A percentile compares a stretch with the other conserved stretches of the same genome.
Conservation (phyloP, 73 alveolate genomes). For the Tetrahymena malaccensis region DNA sequence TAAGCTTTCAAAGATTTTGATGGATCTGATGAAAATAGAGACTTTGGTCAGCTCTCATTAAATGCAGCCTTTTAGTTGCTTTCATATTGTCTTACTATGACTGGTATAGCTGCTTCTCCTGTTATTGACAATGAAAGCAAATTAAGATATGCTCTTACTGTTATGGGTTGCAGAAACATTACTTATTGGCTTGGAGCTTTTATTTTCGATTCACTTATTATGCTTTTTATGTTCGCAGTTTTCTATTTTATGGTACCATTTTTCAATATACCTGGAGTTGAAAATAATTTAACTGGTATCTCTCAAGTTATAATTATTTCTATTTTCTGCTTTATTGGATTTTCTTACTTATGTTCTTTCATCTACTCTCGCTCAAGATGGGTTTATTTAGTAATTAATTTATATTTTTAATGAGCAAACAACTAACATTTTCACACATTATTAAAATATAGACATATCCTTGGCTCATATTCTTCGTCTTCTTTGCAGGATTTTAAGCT, state of each 20-base stretch:
- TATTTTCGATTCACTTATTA: slow-evolving; percentile 7
- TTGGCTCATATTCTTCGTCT: background rate
- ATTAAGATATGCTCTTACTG: slow-evolving; percentile 32
- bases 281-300: background rate
- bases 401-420: no score
- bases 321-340: background rate
- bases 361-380: background rate
- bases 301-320: background rate
- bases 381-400: background rate
- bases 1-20: background rate
- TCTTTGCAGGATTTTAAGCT: background rate
- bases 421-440: no score
- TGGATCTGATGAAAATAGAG: background rate
- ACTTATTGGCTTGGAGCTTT: slow-evolving; percentile 38
- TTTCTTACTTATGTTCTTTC: background rate
- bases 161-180: slow-evolving; percentile 30
- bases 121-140: slow-evolving; percentile 21
- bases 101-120: slow-evolving; percentile 2
- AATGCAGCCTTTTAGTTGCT: background rate
- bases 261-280: background rate
- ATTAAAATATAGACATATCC: background rate
- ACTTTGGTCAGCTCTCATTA: background rate
- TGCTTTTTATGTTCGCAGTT: background rate
- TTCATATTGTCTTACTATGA: background rate
- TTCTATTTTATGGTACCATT: background rate